Conservation (phyloP, 305 asterid genomes). For the Fraxinus sp. region DNA sequence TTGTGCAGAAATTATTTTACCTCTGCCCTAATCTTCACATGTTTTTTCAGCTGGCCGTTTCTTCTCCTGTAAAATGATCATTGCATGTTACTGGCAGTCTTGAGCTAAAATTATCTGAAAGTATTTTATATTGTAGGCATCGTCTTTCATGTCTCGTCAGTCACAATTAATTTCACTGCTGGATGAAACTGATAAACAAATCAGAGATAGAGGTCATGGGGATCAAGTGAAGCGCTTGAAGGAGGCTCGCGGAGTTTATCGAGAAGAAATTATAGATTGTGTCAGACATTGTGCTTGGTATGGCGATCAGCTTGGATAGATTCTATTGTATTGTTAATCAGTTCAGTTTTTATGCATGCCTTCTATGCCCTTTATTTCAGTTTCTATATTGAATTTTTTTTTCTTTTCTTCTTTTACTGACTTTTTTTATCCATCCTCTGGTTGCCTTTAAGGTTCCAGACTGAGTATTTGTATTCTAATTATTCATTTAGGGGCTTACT, state of each 20-base stretch:
- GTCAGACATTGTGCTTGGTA: constrained; percentile 97
- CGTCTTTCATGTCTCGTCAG: constrained; percentile 80
- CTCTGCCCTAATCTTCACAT: not conserved
- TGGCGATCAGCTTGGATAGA: constrained; percentile 1
- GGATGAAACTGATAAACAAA: constrained; percentile 92
- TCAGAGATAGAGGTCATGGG: constrained; percentile 60
- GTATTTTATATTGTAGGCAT: constrained; percentile 51
- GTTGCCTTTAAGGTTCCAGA: not conserved
- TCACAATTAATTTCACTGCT: constrained; percentile 65
- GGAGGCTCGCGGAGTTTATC: constrained; percentile 73
- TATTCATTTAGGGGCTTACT: constrained; percentile 11
- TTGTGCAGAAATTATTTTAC: not conserved
- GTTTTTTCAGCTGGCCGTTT: not conserved
- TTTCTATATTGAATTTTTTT: not conserved
- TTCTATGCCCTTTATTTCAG: not conserved
- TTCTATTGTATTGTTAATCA: not conserved
- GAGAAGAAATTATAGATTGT: constrained; percentile 91
- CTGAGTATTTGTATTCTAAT: not conserved
- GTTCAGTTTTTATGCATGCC: not conserved
- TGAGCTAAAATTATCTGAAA: constrained; percentile 2
- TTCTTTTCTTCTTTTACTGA: not conserved
- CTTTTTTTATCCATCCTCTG: not conserved
- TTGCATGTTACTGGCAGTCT: not conserved
- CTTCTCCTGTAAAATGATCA: not conserved
- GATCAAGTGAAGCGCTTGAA: constrained; percentile 80